A percentile compares a stretch with the other conserved stretches of the same genome.
phyloP scores from a whole-genome alignment of 2,329 filamentous ascomycete species.

The Leptographium procerum region DNA sequence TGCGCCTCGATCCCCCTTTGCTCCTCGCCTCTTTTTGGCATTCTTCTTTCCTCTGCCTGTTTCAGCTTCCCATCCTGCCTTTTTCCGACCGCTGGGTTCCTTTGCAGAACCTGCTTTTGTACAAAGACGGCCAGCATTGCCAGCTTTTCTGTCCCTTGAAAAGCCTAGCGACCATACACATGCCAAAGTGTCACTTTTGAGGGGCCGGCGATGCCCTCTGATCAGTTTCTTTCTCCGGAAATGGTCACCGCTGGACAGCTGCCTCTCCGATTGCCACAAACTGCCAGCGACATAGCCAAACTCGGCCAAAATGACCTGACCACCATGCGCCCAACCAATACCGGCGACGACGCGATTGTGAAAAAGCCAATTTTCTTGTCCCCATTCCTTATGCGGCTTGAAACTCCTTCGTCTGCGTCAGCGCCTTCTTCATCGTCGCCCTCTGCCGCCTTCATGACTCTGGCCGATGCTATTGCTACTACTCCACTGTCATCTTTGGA shows the following conservation, averaged over 20 bases:
- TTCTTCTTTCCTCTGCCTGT: background rate
- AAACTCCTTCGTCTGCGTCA: constrained; percentile 3
- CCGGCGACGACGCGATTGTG: background rate
- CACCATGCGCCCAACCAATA: background rate
- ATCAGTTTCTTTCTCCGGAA: background rate
- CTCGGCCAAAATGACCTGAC: background rate
- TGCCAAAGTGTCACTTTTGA: background rate
- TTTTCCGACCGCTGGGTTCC: background rate
- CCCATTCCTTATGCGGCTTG: background rate
- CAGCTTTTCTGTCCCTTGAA: background rate
- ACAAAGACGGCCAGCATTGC: background rate
- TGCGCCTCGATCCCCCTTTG: background rate
- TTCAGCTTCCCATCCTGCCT: background rate
- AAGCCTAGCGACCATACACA: background rate
- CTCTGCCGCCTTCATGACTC: constrained; percentile 2
- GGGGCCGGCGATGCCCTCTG: background rate
- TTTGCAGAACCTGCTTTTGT: background rate
- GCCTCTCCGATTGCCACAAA: background rate
- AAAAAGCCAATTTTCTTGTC: background rate
- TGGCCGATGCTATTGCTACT: background rate
- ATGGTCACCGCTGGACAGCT: background rate
- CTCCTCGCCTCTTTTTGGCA: background rate
- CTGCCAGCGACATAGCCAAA: background rate
- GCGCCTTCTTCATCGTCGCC: background rate
- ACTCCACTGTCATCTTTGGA: constrained; percentile 10